These are phyloP conservation scores for Neoarthrinium moseri DNA, from an alignment of 2,329 filamentous ascomycete genomes.

Conservation along the genomic window DNA sequence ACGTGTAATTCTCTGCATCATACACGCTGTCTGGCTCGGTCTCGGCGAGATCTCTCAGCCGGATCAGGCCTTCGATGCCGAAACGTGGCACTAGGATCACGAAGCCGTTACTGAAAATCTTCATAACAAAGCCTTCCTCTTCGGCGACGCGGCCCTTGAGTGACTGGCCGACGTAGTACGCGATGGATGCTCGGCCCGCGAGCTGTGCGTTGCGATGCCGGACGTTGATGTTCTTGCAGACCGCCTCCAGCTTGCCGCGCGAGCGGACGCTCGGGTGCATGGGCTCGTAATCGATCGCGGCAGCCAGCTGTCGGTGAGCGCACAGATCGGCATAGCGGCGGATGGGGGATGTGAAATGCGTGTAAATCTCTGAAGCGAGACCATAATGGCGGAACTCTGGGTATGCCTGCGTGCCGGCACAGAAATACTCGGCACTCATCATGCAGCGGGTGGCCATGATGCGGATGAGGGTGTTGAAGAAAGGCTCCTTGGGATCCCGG, in stretches of 20 bases:
- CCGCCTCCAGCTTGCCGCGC: conserved; percentile 81
- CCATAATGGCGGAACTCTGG: conserved; percentile 97
- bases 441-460: conserved; percentile 98
- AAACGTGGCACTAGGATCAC: conserved; percentile 95
- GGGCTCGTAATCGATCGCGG: conserved; percentile 89
- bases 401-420: conserved; percentile 87
- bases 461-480: conserved; percentile 97
- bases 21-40: conserved; percentile 78
- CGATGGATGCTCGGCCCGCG: conserved; percentile 88
- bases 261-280: conserved; percentile 80
- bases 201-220: conserved; percentile 96
- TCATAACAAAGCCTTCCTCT: conserved; percentile 95
- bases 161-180: conserved; percentile 97
- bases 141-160: conserved; percentile 74
- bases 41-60: conserved; percentile 77
- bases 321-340: conserved; percentile 96
- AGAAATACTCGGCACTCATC: conserved; percentile 99
- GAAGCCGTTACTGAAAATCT: conserved; percentile 95
- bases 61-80: conserved; percentile 89
- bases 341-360: conserved; percentile 97
- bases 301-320: conserved; percentile 90
- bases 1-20: conserved; percentile 80
- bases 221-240: conserved; percentile 98
- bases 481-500: conserved; percentile 76
- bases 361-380: conserved; percentile 94